A percentile compares a stretch with the other conserved stretches of the same genome.
These are phyloP conservation scores for Rostrohypoxylon terebratum DNA, from an alignment of 495 filamentous ascomycete genomes.

Conservation along the genomic window DNA sequence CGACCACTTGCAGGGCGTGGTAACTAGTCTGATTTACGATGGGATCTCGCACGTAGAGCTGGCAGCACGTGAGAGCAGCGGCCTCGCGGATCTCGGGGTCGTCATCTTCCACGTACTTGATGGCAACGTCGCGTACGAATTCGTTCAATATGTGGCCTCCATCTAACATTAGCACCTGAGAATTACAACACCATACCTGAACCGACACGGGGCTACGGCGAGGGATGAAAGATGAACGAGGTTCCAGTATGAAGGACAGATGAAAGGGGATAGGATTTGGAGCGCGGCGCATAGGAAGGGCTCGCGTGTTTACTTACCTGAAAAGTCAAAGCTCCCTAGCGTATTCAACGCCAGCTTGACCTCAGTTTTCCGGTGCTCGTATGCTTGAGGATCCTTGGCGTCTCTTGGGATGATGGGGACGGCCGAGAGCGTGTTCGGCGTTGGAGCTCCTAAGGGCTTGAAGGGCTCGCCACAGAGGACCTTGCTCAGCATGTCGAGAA, in stretches of 20 bases:
- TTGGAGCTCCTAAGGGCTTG: constrained; percentile 87
- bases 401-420: constrained; percentile 88
- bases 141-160: constrained; percentile 92
- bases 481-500: constrained; percentile 94
- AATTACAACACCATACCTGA: not conserved
- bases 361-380: constrained; percentile 84
- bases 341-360: constrained; percentile 93
- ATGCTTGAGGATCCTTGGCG: constrained; percentile 76
- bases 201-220: not conserved
- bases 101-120: constrained; percentile 96
- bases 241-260: not conserved
- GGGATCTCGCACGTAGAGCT: constrained; percentile 94
- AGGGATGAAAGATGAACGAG: not conserved
- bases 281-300: constrained; percentile 1
- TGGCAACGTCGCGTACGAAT: constrained; percentile 97
- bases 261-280: not conserved
- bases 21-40: constrained; percentile 98
- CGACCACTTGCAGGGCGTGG: constrained; percentile 95
- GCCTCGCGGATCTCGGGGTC: constrained; percentile 94
- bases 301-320: constrained; percentile 55
- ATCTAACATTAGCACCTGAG: constrained; percentile 35
- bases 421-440: constrained; percentile 69
- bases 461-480: constrained; percentile 93
- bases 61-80: constrained; percentile 95
- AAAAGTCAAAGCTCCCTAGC: constrained; percentile 95